Percentiles rank a stretch among this genome's conserved stretches.
Conservation (phyloP, 2,329 filamentous ascomycete genomes). For the Monilinia vaccinii-corymbosi region DNA sequence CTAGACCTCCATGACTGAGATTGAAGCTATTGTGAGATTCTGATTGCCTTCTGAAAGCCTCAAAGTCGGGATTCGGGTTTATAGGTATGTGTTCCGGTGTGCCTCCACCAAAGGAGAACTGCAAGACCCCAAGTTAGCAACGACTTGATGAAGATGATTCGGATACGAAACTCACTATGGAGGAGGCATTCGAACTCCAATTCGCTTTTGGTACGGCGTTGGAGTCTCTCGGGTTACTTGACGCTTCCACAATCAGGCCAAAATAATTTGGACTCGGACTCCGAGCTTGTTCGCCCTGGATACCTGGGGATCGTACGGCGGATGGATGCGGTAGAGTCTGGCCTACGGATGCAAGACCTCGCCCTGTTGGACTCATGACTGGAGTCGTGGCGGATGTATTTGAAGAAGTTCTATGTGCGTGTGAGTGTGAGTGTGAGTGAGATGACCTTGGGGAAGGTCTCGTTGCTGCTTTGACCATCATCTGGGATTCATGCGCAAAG, state of each 20-base stretch:
- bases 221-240: conserved; percentile 53
- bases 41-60: conserved; percentile 66
- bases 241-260: conserved; percentile 58
- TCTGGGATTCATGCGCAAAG: conserved; percentile 14
- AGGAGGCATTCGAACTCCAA: conserved; percentile 66
- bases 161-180: conserved; percentile 35
- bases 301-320: conserved; percentile 21
- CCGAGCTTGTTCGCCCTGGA: conserved; percentile 26
- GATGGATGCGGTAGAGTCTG: conserved; percentile 20
- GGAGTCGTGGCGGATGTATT: conserved; percentile 15
- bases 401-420: conserved; percentile 16
- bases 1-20: conserved; percentile 34
- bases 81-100: conserved; percentile 61
- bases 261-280: conserved; percentile 79
- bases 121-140: neutral
- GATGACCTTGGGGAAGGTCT: conserved; percentile 24
- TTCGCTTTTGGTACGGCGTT: conserved; percentile 56
- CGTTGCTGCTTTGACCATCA: conserved; percentile 25
- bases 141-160: neutral
- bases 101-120: conserved; percentile 55
- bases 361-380: conserved; percentile 13
- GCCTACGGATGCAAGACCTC: conserved; percentile 24
- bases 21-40: conserved; percentile 51
- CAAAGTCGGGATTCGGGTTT: conserved; percentile 73
- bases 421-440: conserved; percentile 20